Base-by-base conservation (phyloP, 306 rosid species). In the Morella rubra region DNA sequence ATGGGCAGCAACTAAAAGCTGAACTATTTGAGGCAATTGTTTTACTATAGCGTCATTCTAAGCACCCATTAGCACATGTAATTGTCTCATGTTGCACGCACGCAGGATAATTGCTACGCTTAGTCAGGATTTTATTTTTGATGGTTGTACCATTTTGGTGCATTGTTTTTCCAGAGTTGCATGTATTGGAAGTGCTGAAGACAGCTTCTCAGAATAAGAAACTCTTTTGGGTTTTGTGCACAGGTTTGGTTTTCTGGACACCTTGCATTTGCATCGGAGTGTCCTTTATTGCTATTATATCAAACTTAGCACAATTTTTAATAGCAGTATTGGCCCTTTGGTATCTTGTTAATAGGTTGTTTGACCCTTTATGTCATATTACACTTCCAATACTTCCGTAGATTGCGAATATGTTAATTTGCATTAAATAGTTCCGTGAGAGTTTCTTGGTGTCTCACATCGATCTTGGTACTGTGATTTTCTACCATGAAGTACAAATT, bases 121-220 rank as follows among this genome's bases (percentile, higher is more conserved):
- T 51, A 81, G 97, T 80, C 97, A 95, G 79, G 98, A 95, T 81
- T 95, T 92, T 73, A 89, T 95, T 77, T 90, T 86, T 81, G 92
- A 89, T 79, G 98, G 97, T 24, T 95, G 97, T 70, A 92, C 98
- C 20, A 95, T 94, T 78, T 82, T 94, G 84, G 98, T 95, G 68
- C 98, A 95, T 66, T 97, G 98, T 74, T 95, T 88, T 72, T 95
- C 98, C 12, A 83, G 97, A 84, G 97, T 95, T 72, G n/a, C n/a
- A n/a, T n/a, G 97, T 95, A 64, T 69, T 95, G 42, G 93, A 95
- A 87, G 88, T 89, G 69, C 84, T 95, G 50, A 92, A 87, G 86
- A 79, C 90, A 56, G 97, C 98, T 10, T 96, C 96, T 4, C 89
- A 90, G 65, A 87, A 82, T 81, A 95, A 90, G 80, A 95, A 90